Percentiles rank a stretch among this genome's conserved stretches.
Conservation (phyloP, 306 rosid species). For the Neltuma alba region DNA sequence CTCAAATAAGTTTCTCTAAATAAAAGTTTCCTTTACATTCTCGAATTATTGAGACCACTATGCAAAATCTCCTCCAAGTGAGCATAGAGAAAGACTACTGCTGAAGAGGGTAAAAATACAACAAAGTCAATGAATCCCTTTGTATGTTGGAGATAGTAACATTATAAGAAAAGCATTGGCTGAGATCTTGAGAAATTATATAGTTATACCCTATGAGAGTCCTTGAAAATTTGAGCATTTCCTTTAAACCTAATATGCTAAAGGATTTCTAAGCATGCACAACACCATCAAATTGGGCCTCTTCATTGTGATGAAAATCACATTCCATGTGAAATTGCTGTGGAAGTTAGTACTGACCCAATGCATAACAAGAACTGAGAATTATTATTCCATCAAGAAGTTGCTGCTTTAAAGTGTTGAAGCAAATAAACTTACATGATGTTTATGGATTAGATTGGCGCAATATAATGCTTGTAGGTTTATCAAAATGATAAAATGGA, state of each 20-base stretch:
- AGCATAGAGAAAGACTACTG: background rate
- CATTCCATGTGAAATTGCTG: background rate
- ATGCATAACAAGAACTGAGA: background rate
- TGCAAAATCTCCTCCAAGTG: background rate
- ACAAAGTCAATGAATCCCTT: background rate
- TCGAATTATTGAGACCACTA: constrained; percentile 22
- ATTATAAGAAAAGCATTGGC: background rate
- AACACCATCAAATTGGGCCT: background rate
- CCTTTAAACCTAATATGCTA: background rate
- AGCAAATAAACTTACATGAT: background rate
- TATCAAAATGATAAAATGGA: constrained; percentile 10
- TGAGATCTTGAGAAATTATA: background rate
- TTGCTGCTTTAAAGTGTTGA: background rate
- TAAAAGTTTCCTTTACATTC: constrained; percentile 26
- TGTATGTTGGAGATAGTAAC: background rate
- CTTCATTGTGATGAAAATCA: background rate
- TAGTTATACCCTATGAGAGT: background rate
- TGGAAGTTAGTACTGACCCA: background rate
- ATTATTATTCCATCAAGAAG: background rate
- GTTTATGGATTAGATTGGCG: background rate
- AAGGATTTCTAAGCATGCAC: background rate
- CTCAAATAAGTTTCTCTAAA: constrained; percentile 29
- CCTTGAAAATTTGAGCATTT: background rate
- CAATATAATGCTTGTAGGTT: background rate
- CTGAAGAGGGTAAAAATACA: background rate